These are phyloP conservation scores for Aspergillus ochraceoroseus DNA, from an alignment of 2,329 filamentous ascomycete genomes.

Conservation along the genomic window DNA sequence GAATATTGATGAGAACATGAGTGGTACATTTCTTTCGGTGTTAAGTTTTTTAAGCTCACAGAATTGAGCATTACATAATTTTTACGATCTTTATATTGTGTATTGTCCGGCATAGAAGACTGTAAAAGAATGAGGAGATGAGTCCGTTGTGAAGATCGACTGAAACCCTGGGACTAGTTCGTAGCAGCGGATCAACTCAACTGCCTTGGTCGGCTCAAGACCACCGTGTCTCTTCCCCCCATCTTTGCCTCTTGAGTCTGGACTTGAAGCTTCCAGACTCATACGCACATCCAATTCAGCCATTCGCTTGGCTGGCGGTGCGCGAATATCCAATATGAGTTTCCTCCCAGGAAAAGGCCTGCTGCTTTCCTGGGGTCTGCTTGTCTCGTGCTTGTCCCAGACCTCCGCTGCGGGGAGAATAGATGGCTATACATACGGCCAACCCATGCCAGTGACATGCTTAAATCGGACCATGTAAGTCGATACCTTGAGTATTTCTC, in stretches of 20 bases:
- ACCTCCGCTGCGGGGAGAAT: slow-evolving; percentile 24
- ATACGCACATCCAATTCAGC: background rate
- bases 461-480: slow-evolving; percentile 68
- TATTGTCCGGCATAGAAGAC: too few species aligned
- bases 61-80: slow-evolving; percentile 4
- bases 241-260: background rate
- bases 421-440: slow-evolving; percentile 49
- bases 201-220: slow-evolving; percentile 8
- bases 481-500: background rate
- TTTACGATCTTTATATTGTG: too few species aligned
- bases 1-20: slow-evolving; percentile 22
- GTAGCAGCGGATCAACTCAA: too few species aligned
- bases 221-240: slow-evolving; percentile 13
- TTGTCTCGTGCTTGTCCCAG: slow-evolving; percentile 20
- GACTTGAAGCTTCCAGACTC: background rate
- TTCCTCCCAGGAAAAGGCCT: slow-evolving; percentile 5
- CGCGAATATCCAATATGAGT: slow-evolving; percentile 12
- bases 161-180: too few species aligned
- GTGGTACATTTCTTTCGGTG: slow-evolving; percentile 17
- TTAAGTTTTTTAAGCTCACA: slow-evolving; percentile 5
- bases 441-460: slow-evolving; percentile 64
- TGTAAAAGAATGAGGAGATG: too few species aligned
- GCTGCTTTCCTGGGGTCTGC: slow-evolving; percentile 15
- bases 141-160: slow-evolving; percentile 1
- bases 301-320: slow-evolving; percentile 7